Base-by-base conservation (phyloP, 179 eudicot genomes). In the Carnegiea gigantea region DNA sequence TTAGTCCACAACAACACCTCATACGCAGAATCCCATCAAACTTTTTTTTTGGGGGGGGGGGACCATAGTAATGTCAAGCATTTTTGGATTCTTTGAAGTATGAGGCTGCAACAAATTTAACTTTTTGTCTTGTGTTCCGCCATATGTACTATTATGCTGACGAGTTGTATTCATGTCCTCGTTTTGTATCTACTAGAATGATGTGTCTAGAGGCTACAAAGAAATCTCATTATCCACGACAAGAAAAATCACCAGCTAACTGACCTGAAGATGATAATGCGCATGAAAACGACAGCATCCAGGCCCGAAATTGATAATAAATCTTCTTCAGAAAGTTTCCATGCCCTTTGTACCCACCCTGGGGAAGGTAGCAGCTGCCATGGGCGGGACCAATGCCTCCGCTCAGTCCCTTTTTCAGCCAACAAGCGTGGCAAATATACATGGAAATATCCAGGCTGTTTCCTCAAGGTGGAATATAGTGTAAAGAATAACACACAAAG, bases 281-380 rank as follows among this genome's bases (percentile, higher is more conserved):
- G 87, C 82, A 89, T 87, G 43, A 91, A 94, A 67, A 90, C 92
- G 33, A 91, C 90, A 67, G 97, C 98, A 90, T 94, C 98, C 89
- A 94, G 77, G 30, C 98, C 98, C n/a, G 93, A 90, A 77, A 79
- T 78, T 68, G 93, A 82, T 68, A 90, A 84, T 73, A 94, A 76
- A 26, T 94, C 98, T 15, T 94, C 97, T 84, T 94, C 97, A 4
- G 92, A 82, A 77, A 92, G 81, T 75, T 85, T 62, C 97, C 97
- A 94, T 21, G 98, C 97, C 82, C 79, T 82, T 54, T 74, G 83
- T 51, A 92, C 78, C 98, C 98, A 94, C 54, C 91, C 82, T 80
- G 97, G 90, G 65, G 95, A 86, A 80, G 97, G 98, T 75, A 91
- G 78, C 53, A 91, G 77, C 44, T 93, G 81, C 26, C 81, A 91